A percentile compares a stretch with the other conserved stretches of the same genome.
These are phyloP conservation scores for Bretschneidera sinensis DNA, from an alignment of 345 rosid species.

Conservation along the genomic window DNA sequence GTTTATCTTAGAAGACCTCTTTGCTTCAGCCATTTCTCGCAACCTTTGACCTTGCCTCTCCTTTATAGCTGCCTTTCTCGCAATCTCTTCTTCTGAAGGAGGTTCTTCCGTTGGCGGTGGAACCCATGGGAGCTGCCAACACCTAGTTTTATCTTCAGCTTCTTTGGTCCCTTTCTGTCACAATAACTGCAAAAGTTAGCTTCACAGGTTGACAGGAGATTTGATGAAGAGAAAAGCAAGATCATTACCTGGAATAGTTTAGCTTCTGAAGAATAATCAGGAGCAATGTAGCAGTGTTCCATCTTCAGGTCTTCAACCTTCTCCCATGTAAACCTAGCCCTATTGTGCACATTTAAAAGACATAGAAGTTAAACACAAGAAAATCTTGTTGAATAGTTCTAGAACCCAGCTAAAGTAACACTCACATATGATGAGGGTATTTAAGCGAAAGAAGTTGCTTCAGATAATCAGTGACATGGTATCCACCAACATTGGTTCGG, in stretches of 20 bases:
- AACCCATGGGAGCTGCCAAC: slow-evolving; percentile 96
- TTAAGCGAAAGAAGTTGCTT: slow-evolving; percentile 95
- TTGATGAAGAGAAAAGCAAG: slow-evolving; percentile 11
- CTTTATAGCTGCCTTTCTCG: slow-evolving; percentile 87
- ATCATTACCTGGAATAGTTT: slow-evolving; percentile 59
- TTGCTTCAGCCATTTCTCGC: slow-evolving; percentile 98
- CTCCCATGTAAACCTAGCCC: slow-evolving; percentile 86
- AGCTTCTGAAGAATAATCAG: slow-evolving; percentile 70
- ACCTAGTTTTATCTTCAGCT: slow-evolving; percentile 84
- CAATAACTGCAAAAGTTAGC: slow-evolving; percentile 16
- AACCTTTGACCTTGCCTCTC: slow-evolving; percentile 94
- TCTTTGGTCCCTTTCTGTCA: slow-evolving; percentile 77
- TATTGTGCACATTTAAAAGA: slow-evolving; percentile 22
- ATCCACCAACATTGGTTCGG: slow-evolving; percentile 91
- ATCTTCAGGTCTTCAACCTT: slow-evolving; percentile 93
- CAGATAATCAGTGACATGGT: slow-evolving; percentile 76
- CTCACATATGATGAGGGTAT: slow-evolving; percentile 87
- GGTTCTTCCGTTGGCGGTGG: slow-evolving; percentile 84
- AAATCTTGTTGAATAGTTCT: neutral
- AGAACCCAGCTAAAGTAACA: slow-evolving; percentile 12
- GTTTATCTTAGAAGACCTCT: slow-evolving; percentile 76
- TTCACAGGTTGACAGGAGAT: slow-evolving; percentile 8
- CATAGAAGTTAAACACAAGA: slow-evolving; percentile 1
- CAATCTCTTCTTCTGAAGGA: slow-evolving; percentile 97
- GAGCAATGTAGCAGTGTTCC: slow-evolving; percentile 89